phyloP scores from a whole-genome alignment of 192 early-diverging fungal species.

The Coemansia sp. region DNA sequence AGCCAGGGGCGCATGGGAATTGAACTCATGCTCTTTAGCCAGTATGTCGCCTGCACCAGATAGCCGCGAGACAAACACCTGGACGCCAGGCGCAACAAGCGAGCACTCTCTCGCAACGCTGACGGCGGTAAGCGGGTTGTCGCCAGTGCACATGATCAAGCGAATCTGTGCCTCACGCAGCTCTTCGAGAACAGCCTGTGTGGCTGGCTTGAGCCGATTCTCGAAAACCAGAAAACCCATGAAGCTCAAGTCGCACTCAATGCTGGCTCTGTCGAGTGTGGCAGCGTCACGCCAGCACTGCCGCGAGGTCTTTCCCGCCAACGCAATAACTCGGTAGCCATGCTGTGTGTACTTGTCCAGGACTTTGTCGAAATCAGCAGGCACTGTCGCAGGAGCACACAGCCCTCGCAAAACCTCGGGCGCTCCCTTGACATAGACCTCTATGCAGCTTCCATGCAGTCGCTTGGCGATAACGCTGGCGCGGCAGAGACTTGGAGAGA shows the following conservation, averaged over 20 bases:
- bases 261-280: conserved; percentile 61
- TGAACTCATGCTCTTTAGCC: not conserved
- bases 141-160: conserved; percentile 97
- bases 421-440: conserved; percentile 91
- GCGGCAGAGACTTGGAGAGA: conserved; percentile 79
- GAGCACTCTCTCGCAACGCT: conserved; percentile 90
- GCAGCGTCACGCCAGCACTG: conserved; percentile 50
- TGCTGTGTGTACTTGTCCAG: conserved; percentile 81
- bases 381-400: conserved; percentile 75
- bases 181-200: conserved; percentile 67
- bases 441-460: conserved; percentile 13
- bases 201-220: conserved; percentile 90
- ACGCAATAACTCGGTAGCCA: conserved; percentile 94
- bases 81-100: conserved; percentile 65
- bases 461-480: conserved; percentile 84
- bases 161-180: conserved; percentile 79
- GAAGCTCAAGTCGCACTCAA: conserved; percentile 79
- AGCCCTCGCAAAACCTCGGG: conserved; percentile 89
- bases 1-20: conserved; percentile 5
- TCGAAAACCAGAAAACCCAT: conserved; percentile 97
- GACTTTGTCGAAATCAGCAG: conserved; percentile 69
- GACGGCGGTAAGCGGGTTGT: conserved; percentile 94
- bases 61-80: conserved; percentile 79
- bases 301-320: conserved; percentile 70
- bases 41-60: not conserved